Evolutionary conservation across 306 rosid genomes (phyloP), one percentile per base, ranked within the genome.

Genomic region (Sechiopsis laciniata): DNA sequence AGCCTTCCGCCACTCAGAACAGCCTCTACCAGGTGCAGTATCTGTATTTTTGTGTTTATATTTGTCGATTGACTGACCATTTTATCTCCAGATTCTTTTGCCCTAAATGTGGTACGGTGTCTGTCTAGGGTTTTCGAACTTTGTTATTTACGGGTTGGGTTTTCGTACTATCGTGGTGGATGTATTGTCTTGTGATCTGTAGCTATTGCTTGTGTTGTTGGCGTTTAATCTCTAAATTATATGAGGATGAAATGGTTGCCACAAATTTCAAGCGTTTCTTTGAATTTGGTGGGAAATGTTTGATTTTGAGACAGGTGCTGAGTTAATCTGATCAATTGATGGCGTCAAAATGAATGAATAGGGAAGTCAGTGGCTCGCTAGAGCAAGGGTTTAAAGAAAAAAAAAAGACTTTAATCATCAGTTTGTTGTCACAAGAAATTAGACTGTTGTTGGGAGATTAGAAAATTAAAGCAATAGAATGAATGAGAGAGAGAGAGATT

Each of bases 21-120:
- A 67, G 82, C 24, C 95, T 91, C 75, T 91, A 91, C 76, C 85
- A 88, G 88, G 97, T 88, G 78, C 29, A 1, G 13, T 8, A 6
- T 45, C 12, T 2, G 9, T 42, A 12, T 3, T n/a, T 65, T 5
- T 8, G 0, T 65, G 29, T 40, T 42, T 40, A 40, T 40, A 6
- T 40, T 10, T 64, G 51, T 63, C 3, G 50, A 20, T 63, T 20
- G 52, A 64, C 5, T 0, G 17, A 0, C 73, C 73, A 48, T 66
- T 66, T 55, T 10, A 9, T 55, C 75, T 16, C 21, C 11, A 35
- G 5, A 20, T 35, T 72, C 54, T 2, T 8, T 53, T 71, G 75
- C 62, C 62, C 75, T 71, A 55, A 16, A 16, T 37, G 42, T 37
- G 5, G 42, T 13, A 3, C 10, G 17, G n/a, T n/a, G n/a, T n/a